A percentile compares a stretch with the other conserved stretches of the same genome.
phyloP scores from a whole-genome alignment of 2,329 filamentous ascomycete genomes.

The Bipolaris zeicola region DNA sequence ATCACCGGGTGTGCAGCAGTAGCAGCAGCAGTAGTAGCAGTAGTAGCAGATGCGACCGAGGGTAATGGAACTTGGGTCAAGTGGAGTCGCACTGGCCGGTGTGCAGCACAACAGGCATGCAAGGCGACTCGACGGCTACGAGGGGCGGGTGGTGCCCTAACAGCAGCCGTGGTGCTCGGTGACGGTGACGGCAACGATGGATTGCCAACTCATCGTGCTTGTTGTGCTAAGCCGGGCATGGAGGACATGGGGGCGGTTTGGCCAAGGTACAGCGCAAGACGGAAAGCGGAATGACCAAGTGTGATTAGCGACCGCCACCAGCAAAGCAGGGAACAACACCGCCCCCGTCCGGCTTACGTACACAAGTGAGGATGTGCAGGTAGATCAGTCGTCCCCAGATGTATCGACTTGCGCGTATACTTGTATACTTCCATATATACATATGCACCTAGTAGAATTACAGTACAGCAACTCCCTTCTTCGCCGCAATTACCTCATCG shows the following conservation, averaged over 20 bases:
- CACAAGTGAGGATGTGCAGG: not conserved
- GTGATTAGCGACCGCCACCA: constrained; percentile 5
- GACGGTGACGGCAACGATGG: constrained; percentile 18
- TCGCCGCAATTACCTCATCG: constrained; percentile 16
- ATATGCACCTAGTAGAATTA: no score
- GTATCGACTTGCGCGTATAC: no score
- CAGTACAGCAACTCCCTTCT: no score
- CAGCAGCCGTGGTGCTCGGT: constrained; percentile 8
- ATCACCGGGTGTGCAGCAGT: not conserved
- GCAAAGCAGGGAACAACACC: constrained; percentile 12
- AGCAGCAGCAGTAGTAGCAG: not conserved
- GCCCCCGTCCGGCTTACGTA: not conserved
- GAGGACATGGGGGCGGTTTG: constrained; percentile 5
- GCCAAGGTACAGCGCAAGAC: constrained; percentile 19
- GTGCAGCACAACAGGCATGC: constrained; percentile 14
- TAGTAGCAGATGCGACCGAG: constrained; percentile 9
- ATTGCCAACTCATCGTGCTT: constrained; percentile 21
- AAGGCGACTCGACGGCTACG: constrained; percentile 18
- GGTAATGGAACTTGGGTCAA: constrained; percentile 8
- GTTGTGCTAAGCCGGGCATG: constrained; percentile 22
- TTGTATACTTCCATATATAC: no score
- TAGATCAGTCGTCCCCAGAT: no score
- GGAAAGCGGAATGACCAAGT: constrained; percentile 9
- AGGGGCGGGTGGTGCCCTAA: constrained; percentile 3
- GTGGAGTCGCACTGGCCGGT: constrained; percentile 16